phyloP scores from a whole-genome alignment of 1,284 basidiomycete species.

The Puccinia polysora region DNA sequence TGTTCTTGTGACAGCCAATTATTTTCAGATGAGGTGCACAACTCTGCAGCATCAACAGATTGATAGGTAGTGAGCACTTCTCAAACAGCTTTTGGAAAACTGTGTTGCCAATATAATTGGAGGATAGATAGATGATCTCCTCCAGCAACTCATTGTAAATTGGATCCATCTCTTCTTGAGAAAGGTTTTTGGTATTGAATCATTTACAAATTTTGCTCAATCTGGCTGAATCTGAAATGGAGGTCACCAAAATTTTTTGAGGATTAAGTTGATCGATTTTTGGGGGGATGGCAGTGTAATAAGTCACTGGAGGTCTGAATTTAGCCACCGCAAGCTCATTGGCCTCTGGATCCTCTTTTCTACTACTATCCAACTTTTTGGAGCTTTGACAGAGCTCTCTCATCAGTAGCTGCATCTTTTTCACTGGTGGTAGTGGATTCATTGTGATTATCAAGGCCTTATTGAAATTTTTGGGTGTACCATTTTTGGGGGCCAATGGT shows the following conservation, averaged over 20 bases:
- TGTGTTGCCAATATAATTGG: conserved; percentile 98
- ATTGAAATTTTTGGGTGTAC: not conserved
- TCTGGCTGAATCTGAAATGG: conserved; percentile 84
- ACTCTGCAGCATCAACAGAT: conserved; percentile 85
- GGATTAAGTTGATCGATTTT: conserved; percentile 54
- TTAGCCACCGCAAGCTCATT: conserved; percentile 56
- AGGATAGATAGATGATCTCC: conserved; percentile 72
- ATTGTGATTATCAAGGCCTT: not conserved
- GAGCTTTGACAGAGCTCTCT: too few species aligned
- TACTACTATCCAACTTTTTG: too few species aligned
- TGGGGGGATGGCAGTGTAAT: conserved; percentile 84
- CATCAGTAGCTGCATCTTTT: conserved; percentile 15
- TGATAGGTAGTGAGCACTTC: conserved; percentile 69
- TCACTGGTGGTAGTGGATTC: conserved; percentile 3
- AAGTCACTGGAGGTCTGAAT: too few species aligned
- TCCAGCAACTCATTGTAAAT: conserved; percentile 84
- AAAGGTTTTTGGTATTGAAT: conserved; percentile 74
- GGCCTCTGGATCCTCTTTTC: not conserved
- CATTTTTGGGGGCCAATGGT: not conserved
- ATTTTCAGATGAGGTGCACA: conserved; percentile 91
- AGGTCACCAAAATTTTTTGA: conserved; percentile 56
- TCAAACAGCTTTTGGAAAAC: conserved; percentile 72
- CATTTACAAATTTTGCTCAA: conserved; percentile 88
- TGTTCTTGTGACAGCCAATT: too few species aligned
- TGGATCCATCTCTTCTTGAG: conserved; percentile 78